Conservation (phyloP, 2,329 filamentous ascomycete genomes). For the Alternaria metachromatica region DNA sequence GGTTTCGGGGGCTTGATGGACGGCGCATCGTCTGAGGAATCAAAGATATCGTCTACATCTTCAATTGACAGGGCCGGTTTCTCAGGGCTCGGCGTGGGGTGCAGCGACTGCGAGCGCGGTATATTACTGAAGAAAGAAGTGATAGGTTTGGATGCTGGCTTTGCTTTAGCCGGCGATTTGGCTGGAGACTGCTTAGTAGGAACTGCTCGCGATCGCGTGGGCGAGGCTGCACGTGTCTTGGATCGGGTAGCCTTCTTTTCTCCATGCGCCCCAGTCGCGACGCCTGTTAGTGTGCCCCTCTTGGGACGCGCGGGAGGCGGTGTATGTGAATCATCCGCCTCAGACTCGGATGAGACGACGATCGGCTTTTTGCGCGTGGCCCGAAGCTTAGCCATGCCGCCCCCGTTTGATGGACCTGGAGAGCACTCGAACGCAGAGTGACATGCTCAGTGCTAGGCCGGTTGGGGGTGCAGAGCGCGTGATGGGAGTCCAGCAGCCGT, state of each 20-base stretch:
- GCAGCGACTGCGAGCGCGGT: constrained; percentile 50
- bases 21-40: constrained; percentile 45
- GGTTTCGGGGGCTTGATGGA: constrained; percentile 25
- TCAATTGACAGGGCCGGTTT: constrained; percentile 39
- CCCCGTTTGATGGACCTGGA: constrained; percentile 28
- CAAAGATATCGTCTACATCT: constrained; percentile 47
- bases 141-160: constrained; percentile 52
- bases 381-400: constrained; percentile 50
- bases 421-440: constrained; percentile 22
- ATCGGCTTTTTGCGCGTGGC: constrained; percentile 46
- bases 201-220: constrained; percentile 24
- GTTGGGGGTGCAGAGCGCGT: constrained; percentile 19
- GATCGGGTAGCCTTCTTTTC: constrained; percentile 23
- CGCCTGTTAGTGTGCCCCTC: constrained; percentile 36
- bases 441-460: constrained; percentile 37
- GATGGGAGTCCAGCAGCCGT: constrained; percentile 3
- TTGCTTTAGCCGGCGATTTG: constrained; percentile 45
- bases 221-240: constrained; percentile 30
- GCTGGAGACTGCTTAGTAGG: constrained; percentile 34
- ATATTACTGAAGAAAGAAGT: constrained; percentile 58
- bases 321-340: constrained; percentile 33
- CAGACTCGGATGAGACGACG: constrained; percentile 46
- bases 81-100: constrained; percentile 50
- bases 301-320: constrained; percentile 41
- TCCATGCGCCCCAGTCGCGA: constrained; percentile 23